phyloP scores from a whole-genome alignment of 108 stramenopile species.

The Fistulifera pelliculosa region DNA sequence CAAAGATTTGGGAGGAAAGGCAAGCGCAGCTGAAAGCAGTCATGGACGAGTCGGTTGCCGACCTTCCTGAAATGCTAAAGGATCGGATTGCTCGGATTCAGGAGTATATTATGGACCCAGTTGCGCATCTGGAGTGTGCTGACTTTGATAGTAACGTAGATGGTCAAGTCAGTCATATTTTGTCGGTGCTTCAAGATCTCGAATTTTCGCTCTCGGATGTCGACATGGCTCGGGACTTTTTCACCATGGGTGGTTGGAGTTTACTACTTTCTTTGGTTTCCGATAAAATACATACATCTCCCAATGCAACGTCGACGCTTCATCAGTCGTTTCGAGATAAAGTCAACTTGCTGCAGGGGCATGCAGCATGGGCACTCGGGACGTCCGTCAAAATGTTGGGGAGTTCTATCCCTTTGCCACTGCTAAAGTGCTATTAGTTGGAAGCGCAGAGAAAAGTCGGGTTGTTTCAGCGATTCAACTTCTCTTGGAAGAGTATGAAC shows the following conservation, averaged over 20 bases:
- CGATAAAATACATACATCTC: slow-evolving; percentile 31
- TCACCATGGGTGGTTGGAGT: slow-evolving; percentile 88
- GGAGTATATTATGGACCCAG: slow-evolving; percentile 28
- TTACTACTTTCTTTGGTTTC: slow-evolving; percentile 52
- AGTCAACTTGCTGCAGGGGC: slow-evolving; percentile 45
- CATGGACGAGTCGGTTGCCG: slow-evolving; percentile 31
- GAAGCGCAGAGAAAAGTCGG: slow-evolving; percentile 1
- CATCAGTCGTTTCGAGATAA: slow-evolving; percentile 4
- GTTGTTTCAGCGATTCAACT: slow-evolving; percentile 23
- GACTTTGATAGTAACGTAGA: slow-evolving; percentile 10
- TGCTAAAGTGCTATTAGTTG: slow-evolving; percentile 31
- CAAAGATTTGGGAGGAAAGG: slow-evolving; percentile 67
- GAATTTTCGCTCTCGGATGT: slow-evolving; percentile 86
- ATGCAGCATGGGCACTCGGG: slow-evolving; percentile 82
- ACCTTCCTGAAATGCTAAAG: slow-evolving; percentile 58
- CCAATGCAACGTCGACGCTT: slow-evolving; percentile 6
- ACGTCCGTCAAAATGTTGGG: slow-evolving; percentile 88
- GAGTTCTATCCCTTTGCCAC: slow-evolving; percentile 77
- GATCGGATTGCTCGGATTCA: slow-evolving; percentile 43
- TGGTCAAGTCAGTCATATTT: slow-evolving; percentile 17
- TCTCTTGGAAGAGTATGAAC: slow-evolving; percentile 22
- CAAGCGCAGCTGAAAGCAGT: slow-evolving; percentile 62
- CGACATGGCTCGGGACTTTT: slow-evolving; percentile 92
- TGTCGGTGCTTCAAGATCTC: slow-evolving; percentile 62
- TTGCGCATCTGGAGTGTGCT: slow-evolving; percentile 6